Evolutionary conservation across 1,139 yeast genomes (phyloP).

Genomic region (Meyerozyma guilliermondii): DNA sequence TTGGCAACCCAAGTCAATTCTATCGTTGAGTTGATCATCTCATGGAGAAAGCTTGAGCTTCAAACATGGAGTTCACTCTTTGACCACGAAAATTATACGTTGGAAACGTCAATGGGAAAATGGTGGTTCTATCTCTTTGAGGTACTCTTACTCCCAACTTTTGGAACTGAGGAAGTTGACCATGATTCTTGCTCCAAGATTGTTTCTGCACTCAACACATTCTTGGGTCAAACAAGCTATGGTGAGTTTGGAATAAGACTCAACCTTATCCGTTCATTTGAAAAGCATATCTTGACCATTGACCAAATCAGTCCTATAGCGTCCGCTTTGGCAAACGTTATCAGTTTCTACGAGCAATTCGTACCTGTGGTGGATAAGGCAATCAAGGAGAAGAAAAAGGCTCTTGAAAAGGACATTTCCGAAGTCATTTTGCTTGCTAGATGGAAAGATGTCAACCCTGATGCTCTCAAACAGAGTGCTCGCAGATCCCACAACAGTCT

Average conservation of each 20-base stretch:
- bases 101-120: slow-evolving; percentile 54
- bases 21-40: slow-evolving; percentile 65
- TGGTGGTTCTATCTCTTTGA: slow-evolving; percentile 96
- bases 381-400: slow-evolving; percentile 42
- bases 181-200: slow-evolving; percentile 32
- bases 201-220: slow-evolving; percentile 68
- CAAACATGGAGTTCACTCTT: slow-evolving; percentile 81
- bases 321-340: slow-evolving; percentile 55
- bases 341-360: slow-evolving; percentile 67
- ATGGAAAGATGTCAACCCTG: slow-evolving; percentile 95
- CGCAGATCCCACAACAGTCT: slow-evolving; percentile 79
- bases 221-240: slow-evolving; percentile 66
- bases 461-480: slow-evolving; percentile 91
- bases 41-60: slow-evolving; percentile 88
- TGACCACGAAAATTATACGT: slow-evolving; percentile 52
- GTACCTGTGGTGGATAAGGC: slow-evolving; percentile 39
- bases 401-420: slow-evolving; percentile 69
- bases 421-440: slow-evolving; percentile 88
- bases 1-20: slow-evolving; percentile 50
- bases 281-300: slow-evolving; percentile 38
- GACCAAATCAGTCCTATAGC: slow-evolving; percentile 15
- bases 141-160: slow-evolving; percentile 51
- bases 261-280: slow-evolving; percentile 56
- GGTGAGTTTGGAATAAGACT: slow-evolving; percentile 70
- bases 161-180: slow-evolving; percentile 24